phyloP scores from a whole-genome alignment of 2,329 filamentous ascomycete species.

The Phialemoniopsis sp. region DNA sequence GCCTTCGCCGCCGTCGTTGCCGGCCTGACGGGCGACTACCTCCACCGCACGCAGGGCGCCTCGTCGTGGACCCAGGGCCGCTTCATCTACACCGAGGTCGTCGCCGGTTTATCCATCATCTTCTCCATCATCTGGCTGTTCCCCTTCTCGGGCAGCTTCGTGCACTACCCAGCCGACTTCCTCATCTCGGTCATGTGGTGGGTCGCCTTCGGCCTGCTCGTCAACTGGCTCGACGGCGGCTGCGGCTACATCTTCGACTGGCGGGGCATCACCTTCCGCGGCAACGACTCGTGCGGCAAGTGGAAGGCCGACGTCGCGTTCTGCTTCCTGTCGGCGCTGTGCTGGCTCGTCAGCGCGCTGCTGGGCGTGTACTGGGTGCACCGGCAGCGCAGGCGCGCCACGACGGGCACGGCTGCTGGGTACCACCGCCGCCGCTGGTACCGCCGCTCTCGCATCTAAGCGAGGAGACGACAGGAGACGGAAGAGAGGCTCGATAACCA shows the following conservation, averaged over 20 bases:
- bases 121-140: constrained; percentile 69
- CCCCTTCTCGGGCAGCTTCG: constrained; percentile 63
- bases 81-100: constrained; percentile 71
- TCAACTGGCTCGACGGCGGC: constrained; percentile 43
- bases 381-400: constrained; percentile 20
- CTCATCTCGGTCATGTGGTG: constrained; percentile 69
- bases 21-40: constrained; percentile 64
- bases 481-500: too few species aligned
- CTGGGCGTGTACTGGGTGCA: constrained; percentile 53
- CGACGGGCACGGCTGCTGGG: constrained; percentile 14
- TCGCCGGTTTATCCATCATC: constrained; percentile 65
- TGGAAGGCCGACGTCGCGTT: constrained; percentile 72
- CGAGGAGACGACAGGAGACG: too few species aligned
- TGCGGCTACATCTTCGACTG: constrained; percentile 60
- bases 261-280: constrained; percentile 44
- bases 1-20: constrained; percentile 69
- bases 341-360: constrained; percentile 64
- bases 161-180: constrained; percentile 68
- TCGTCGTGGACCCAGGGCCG: constrained; percentile 55
- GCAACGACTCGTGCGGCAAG: constrained; percentile 54
- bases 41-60: constrained; percentile 42
- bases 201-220: constrained; percentile 61
- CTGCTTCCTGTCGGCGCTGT: constrained; percentile 64
- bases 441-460: constrained; percentile 36
- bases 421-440: constrained; percentile 35